A percentile compares a stretch with the other conserved stretches of the same genome.
phyloP scores from a whole-genome alignment of 768 basidiomycete genomes.

The Pleurotus eryngii region DNA sequence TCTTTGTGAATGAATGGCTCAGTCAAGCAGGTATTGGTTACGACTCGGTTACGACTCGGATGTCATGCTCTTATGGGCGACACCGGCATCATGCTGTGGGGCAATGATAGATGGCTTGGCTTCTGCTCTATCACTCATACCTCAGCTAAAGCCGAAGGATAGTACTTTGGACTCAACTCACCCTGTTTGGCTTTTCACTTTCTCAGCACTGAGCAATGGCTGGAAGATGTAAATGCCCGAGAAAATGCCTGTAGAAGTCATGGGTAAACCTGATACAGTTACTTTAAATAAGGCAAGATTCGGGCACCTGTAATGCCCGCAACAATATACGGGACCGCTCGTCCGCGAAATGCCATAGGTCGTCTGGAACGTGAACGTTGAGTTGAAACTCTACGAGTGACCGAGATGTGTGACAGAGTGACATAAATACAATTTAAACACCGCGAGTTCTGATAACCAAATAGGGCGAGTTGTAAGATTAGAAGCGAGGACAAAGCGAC shows the following conservation, averaged over 20 bases:
- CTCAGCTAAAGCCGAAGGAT: conserved; percentile 11
- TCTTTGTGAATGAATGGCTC: neutral
- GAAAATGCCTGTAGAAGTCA: conserved; percentile 41
- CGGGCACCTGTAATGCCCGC: conserved; percentile 54
- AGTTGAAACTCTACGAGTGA: neutral
- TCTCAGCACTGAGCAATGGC: conserved; percentile 35
- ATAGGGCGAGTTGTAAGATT: neutral
- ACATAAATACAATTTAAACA: conserved; percentile 13
- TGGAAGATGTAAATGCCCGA: conserved; percentile 70
- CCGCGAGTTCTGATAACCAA: conserved; percentile 13
- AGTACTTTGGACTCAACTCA: conserved; percentile 8
- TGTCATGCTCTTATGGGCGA: neutral
- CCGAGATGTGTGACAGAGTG: conserved; percentile 5
- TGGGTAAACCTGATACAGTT: neutral
- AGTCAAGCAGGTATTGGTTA: too few relatives aligned
- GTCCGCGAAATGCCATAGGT: conserved; percentile 30
- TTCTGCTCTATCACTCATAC: neutral
- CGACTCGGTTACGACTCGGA: too few relatives aligned
- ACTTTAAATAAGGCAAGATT: neutral
- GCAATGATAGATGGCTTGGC: conserved; percentile 2
- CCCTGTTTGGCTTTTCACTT: conserved; percentile 15
- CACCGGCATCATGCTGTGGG: neutral
- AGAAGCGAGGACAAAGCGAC: neutral
- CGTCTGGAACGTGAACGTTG: neutral
- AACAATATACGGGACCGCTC: conserved; percentile 47